phyloP scores from a whole-genome alignment of 208 protist genomes.

The Acanthamoeba triangularis region DNA sequence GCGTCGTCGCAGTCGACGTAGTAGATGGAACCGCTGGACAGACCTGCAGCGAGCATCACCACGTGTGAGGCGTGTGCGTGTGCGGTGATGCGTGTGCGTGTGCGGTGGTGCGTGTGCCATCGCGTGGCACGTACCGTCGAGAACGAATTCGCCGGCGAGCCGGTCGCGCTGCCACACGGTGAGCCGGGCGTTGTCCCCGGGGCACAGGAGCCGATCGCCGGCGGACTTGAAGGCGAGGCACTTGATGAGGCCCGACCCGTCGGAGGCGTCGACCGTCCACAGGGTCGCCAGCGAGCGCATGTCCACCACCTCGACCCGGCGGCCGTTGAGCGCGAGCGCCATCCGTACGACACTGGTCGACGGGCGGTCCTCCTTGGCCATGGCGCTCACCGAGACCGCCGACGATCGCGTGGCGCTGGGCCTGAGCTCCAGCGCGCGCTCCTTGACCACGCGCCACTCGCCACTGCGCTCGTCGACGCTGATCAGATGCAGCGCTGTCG shows the following conservation, averaged over 20 bases:
- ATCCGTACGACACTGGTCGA: neutral
- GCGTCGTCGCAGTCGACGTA: conserved; percentile 11
- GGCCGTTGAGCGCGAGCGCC: neutral
- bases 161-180: conserved; percentile 11
- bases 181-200: conserved; percentile 23
- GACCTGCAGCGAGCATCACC: neutral
- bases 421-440: neutral
- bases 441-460: neutral
- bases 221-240: conserved; percentile 35
- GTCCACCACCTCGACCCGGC: conserved; percentile 9
- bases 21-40: neutral
- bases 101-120: neutral
- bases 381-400: neutral
- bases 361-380: neutral
- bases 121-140: neutral
- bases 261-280: conserved; percentile 23
- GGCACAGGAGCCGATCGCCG: neutral
- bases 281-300: conserved; percentile 24
- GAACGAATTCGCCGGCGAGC: neutral
- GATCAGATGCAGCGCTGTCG: conserved; percentile 25
- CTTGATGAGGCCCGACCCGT: conserved; percentile 17
- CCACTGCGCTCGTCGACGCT: neutral
- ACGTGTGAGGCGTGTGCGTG: no score
- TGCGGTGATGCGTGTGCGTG: no score
- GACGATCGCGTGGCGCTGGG: no score